Percentiles rank a stretch among this genome's conserved stretches.
Conservation (phyloP, 2,329 filamentous ascomycete genomes). For the Rhynchosporium agropyri region DNA sequence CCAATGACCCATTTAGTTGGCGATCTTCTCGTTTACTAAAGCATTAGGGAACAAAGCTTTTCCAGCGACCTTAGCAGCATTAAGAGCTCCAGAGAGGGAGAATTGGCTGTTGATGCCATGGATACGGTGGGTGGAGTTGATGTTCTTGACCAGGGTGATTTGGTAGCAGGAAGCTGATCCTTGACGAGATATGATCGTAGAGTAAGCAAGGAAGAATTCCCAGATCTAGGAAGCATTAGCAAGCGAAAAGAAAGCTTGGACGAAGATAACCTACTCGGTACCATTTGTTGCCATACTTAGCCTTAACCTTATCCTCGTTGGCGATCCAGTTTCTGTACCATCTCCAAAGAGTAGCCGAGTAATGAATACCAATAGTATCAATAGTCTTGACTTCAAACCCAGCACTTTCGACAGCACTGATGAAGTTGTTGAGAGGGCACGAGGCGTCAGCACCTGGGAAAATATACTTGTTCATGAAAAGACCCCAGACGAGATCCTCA, state of each 20-base stretch:
- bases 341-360: conserved; percentile 93
- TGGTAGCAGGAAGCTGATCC: conserved; percentile 78
- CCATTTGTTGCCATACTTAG: conserved; percentile 95
- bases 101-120: conserved; percentile 71
- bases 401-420: conserved; percentile 81
- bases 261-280: conserved; percentile 71
- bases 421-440: conserved; percentile 85
- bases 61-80: conserved; percentile 36
- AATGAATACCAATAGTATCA: conserved; percentile 95
- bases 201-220: conserved; percentile 80
- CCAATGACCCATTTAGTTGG: conserved; percentile 3
- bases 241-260: background rate
- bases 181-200: conserved; percentile 75
- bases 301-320: conserved; percentile 88
- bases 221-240: conserved; percentile 61
- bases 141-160: conserved; percentile 78
- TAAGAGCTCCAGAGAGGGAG: conserved; percentile 64
- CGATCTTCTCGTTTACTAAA: conserved; percentile 17
- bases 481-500: conserved; percentile 95
- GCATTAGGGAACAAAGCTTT: conserved; percentile 34
- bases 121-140: conserved; percentile 78
- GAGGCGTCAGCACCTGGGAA: conserved; percentile 97
- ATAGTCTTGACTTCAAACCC: conserved; percentile 90
- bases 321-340: conserved; percentile 99
- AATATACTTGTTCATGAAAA: conserved; percentile 99